Conservation (phyloP, 129 eudicot genomes). For the sunflower (Helianthus annuus) region DNA sequence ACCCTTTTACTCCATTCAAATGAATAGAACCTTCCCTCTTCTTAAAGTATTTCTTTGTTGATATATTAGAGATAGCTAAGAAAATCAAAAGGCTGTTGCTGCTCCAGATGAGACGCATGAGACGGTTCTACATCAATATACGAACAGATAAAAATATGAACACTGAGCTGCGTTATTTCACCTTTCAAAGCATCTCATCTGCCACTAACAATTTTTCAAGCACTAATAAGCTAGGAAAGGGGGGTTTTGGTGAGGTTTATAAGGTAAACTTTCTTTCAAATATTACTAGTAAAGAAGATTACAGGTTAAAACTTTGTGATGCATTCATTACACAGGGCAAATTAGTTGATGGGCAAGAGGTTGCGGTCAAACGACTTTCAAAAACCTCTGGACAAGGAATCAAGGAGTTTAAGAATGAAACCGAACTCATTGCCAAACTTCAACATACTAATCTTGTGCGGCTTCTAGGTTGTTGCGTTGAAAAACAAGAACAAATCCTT, state of each 20-base stretch:
- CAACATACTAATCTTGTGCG: conserved; percentile 46
- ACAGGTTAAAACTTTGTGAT: background rate
- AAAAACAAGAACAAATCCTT: conserved; percentile 27
- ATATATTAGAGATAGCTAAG: conserved; percentile 13
- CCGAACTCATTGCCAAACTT: conserved; percentile 39
- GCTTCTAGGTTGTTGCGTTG: conserved; percentile 43
- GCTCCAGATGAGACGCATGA: conserved; percentile 14
- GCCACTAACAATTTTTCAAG: conserved; percentile 31
- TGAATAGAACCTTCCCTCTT: background rate
- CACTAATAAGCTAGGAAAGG: conserved; percentile 30
- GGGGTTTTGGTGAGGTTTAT: conserved; percentile 39
- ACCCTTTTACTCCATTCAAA: background rate
- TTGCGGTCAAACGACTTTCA: conserved; percentile 29
- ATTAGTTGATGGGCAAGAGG: conserved; percentile 29
- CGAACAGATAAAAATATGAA: conserved; percentile 13
- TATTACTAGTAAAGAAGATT: background rate
- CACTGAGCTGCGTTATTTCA: conserved; percentile 20
- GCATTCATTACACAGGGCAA: conserved; percentile 22
- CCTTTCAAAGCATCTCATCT: conserved; percentile 29
- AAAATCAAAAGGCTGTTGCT: conserved; percentile 2
- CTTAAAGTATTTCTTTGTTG: background rate
- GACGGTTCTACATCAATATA: conserved; percentile 14
- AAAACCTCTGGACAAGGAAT: conserved; percentile 24
- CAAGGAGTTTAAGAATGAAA: conserved; percentile 42
- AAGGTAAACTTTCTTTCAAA: conserved; percentile 19